Evolutionary conservation across 75 land plant genomes (phyloP), one percentile per base, ranked within the genome.

Genomic region (Pseudotsuga menziesii): DNA sequence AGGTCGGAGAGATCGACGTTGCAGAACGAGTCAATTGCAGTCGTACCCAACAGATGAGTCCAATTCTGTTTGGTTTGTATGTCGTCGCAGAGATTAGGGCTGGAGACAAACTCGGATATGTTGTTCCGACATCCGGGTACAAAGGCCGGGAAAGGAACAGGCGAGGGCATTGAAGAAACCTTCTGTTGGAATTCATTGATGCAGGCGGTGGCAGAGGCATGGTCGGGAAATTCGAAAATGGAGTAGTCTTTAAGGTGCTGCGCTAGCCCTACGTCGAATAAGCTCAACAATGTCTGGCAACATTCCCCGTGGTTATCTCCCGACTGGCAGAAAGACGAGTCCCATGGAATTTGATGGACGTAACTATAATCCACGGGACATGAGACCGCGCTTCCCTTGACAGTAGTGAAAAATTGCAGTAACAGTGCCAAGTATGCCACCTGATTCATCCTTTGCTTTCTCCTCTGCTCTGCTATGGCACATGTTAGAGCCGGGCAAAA

Each of bases 181-280:
- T 77, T 27, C 52, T 72, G n/a, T 29, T 88, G 87, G 79, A 84
- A 82, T 15, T 88, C 55, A 82, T 92, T 27, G 59, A 91, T 57
- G 85, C 97, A 94, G 35, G 89, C 82, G 56, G 22, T 36, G 58
- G 83, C 83, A 16, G 94, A 84, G 56, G 85, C 55, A 14, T 72
- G 14, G 78, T 88, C 82, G 32, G 89, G 86, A 19, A 94, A 82
- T 64, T 85, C 80, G 73, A 94, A 94, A 26, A 73, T 22, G 41
- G 82, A 76, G 22, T 88, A 78, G 1, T 82, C 77, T 54, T 78
- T 81, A 56, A 94, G 94, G 78, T 87, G 85, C 44, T 73, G 69
- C 58, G 92, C 82, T 8, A 88, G 23, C 3, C 80, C 86, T 1
- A 94, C 58, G 19, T 88, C 97, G 32, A 86, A 79, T 57, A 84